Evolutionary conservation across 2,329 filamentous ascomycete genomes (phyloP).

Genomic region (Aspergillus nomiae): DNA sequence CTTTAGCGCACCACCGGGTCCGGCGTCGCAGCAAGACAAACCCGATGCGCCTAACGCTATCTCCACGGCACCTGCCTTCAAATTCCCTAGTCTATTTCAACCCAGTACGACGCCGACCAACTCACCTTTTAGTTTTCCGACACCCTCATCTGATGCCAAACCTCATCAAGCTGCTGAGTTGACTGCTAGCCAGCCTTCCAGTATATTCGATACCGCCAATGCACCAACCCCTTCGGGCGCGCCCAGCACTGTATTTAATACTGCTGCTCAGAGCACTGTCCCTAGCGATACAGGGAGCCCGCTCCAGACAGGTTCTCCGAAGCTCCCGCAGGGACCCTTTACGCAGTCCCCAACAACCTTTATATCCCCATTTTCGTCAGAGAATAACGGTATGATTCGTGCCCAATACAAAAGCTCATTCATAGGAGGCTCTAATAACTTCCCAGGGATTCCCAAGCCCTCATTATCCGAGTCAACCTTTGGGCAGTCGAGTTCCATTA

Average conservation of each 20-base stretch:
- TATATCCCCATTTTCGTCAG: slow-evolving; percentile 5
- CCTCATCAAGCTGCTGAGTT: slow-evolving; percentile 7
- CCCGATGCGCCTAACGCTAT: neutral
- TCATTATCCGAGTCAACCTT: neutral
- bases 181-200: slow-evolving; percentile 19
- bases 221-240: neutral
- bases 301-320: neutral
- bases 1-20: neutral
- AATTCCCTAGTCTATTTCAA: slow-evolving; percentile 3
- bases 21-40: neutral
- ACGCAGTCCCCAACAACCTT: slow-evolving; percentile 7
- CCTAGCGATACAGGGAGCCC: neutral
- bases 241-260: slow-evolving; percentile 14
- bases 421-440: slow-evolving; percentile 6
- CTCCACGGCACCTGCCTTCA: neutral
- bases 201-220: slow-evolving; percentile 17
- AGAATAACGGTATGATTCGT: slow-evolving; percentile 17
- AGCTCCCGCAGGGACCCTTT: neutral
- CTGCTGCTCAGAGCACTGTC: neutral
- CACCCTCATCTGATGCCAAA: neutral
- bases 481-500: too few relatives aligned
- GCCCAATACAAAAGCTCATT: neutral
- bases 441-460: slow-evolving; percentile 10
- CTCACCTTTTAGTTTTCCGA: slow-evolving; percentile 9
- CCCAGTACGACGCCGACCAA: slow-evolving; percentile 8